Conservation (phyloP, 805 yeast genomes). For the Cyberlindnera mississippiensis region DNA sequence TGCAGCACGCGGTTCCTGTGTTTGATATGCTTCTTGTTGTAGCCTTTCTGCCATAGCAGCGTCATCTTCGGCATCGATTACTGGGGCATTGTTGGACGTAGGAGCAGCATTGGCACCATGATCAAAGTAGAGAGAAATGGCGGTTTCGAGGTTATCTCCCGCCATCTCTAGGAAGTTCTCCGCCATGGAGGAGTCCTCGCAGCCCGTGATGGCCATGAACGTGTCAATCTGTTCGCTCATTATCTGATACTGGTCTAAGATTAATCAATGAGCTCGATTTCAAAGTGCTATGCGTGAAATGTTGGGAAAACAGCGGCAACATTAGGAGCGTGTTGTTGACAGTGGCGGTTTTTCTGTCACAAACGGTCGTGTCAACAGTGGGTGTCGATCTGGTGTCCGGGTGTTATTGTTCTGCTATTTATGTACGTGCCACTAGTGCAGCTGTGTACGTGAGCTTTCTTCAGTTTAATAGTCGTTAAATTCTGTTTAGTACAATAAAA, state of each 20-base stretch:
- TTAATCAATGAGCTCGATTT: not conserved
- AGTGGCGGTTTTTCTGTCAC: no score
- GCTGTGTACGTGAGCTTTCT: no score
- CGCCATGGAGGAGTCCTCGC: slow-evolving; percentile 63
- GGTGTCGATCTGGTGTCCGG: no score
- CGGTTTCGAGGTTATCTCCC: slow-evolving; percentile 73
- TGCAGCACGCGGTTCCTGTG: slow-evolving; percentile 62
- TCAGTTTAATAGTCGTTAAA: no score
- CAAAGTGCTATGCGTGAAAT: no score
- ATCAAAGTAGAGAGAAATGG: slow-evolving; percentile 81
- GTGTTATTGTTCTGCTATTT: no score
- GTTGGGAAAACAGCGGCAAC: no score
- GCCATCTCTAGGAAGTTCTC: slow-evolving; percentile 74
- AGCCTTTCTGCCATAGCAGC: slow-evolving; percentile 61
- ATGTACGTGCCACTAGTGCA: not conserved
- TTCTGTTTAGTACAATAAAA: no score
- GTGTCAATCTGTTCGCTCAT: slow-evolving; percentile 54
- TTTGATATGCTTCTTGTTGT: slow-evolving; percentile 57
- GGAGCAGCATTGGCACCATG: slow-evolving; percentile 34
- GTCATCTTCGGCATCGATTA: slow-evolving; percentile 15
- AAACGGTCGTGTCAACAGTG: no score
- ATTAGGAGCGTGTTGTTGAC: no score
- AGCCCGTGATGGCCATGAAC: slow-evolving; percentile 82
- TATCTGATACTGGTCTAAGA: not conserved
- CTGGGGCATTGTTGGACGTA: slow-evolving; percentile 18